Evolutionary conservation across 495 filamentous ascomycete genomes (phyloP).

Genomic region (Daldinia grandis): DNA sequence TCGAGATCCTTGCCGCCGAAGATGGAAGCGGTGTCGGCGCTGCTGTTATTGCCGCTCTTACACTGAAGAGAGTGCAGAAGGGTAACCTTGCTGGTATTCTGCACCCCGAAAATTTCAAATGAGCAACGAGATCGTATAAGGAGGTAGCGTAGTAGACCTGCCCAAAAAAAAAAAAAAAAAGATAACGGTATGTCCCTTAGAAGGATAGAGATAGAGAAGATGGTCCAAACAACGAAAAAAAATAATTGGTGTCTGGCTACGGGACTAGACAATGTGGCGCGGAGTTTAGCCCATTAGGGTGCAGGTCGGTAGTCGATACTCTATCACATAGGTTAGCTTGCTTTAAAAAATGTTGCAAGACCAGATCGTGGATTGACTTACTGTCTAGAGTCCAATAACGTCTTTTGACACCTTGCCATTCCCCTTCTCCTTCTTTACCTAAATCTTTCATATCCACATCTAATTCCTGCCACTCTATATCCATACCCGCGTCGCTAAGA

Average conservation of each 20-base stretch:
- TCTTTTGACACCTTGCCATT: conserved; percentile 86
- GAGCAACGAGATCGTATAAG: conserved; percentile 4
- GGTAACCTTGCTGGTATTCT: conserved; percentile 82
- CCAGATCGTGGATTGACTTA: conserved; percentile 43
- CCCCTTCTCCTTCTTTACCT: conserved; percentile 61
- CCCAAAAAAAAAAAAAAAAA: conserved; percentile 15
- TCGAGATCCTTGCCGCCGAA: conserved; percentile 86
- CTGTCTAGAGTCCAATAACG: conserved; percentile 87
- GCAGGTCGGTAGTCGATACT: conserved; percentile 62
- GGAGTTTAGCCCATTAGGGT: conserved; percentile 65
- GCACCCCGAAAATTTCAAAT: conserved; percentile 70
- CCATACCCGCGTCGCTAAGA: conserved; percentile 87
- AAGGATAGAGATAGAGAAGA: conserved; percentile 43
- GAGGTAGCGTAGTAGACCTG: conserved; percentile 4
- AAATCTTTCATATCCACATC: conserved; percentile 68
- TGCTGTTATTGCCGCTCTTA: conserved; percentile 92
- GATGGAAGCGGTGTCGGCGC: conserved; percentile 97
- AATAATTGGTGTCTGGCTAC: conserved; percentile 33
- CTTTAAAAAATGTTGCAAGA: conserved; percentile 8
- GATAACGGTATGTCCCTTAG: conserved; percentile 24
- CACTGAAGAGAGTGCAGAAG: conserved; percentile 81
- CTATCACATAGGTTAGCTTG: conserved; percentile 43
- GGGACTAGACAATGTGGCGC: conserved; percentile 34
- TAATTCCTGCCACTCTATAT: conserved; percentile 84
- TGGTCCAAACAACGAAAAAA: conserved; percentile 19